Evolutionary conservation across 305 asterid species (phyloP).

Genomic region (Fraxinus angustifolia): DNA sequence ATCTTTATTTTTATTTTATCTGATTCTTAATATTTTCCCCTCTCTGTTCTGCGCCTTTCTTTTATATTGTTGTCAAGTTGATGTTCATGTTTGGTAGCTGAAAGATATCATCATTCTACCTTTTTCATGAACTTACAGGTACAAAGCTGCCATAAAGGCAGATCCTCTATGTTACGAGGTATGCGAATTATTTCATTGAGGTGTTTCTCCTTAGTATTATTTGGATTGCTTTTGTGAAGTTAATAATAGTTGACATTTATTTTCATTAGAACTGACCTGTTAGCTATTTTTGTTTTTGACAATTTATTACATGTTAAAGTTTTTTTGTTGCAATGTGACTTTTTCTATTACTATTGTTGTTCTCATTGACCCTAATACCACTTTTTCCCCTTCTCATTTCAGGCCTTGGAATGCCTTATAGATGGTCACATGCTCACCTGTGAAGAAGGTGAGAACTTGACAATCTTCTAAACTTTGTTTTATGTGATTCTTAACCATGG

Average conservation of each 20-base stretch:
- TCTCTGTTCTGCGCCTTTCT: background rate
- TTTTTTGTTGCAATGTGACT: conserved; percentile 10
- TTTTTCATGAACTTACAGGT: conserved; percentile 57
- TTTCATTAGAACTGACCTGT: conserved; percentile 3
- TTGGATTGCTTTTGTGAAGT: conserved; percentile 16
- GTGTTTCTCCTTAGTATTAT: conserved; percentile 10
- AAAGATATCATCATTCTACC: conserved; percentile 22
- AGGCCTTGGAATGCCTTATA: conserved; percentile 94
- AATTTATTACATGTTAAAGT: conserved; percentile 8
- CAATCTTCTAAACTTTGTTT: background rate
- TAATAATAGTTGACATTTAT: conserved; percentile 3
- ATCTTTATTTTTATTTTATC: background rate
- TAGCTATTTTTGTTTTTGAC: background rate
- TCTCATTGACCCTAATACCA: conserved; percentile 20
- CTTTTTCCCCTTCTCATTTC: conserved; percentile 30
- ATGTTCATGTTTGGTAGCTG: conserved; percentile 10
- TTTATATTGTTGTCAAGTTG: background rate
- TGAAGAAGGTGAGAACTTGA: conserved; percentile 67
- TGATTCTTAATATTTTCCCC: background rate
- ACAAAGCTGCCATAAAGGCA: conserved; percentile 95
- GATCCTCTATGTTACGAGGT: conserved; percentile 99
- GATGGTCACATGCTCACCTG: conserved; percentile 97
- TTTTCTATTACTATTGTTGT: conserved; percentile 8
- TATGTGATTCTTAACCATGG: conserved; percentile 1
- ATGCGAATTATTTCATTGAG: conserved; percentile 19